Base-by-base conservation (phyloP, 768 basidiomycete species). In the Mycena rebaudengoi region DNA sequence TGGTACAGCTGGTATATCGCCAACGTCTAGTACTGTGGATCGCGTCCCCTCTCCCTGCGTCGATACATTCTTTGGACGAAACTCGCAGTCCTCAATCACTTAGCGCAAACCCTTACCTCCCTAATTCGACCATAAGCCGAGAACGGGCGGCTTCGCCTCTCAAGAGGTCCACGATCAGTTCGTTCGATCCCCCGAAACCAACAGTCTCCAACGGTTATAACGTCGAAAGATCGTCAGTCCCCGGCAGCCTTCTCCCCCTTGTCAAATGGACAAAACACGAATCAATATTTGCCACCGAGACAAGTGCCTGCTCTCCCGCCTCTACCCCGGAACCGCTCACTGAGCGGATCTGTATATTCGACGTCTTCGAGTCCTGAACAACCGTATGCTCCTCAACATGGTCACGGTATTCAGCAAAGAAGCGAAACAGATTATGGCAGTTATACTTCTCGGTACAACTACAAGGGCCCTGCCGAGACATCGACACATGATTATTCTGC, bases 61-160 rank as follows among this genome's bases (percentile, higher is more conserved):
- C 67, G 5, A 68, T 72, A 57, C 67, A 76, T 25, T 62, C 68
- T 10, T 62, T 71, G 25, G 79, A 81, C n/a, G 44, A 62, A 60
- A 48, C 62, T 25, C 59, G 37, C n/a, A 64, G 62, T 53, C 66
- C 66, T 6, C 54, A 62, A 10, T 54, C 64, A 23, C 40, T 60
- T 8, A 60, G 37, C n/a, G 40, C 62, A 29, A 64, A 68, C 64
- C 75, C 79, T n/a, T 82, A 83, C 57, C 69, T 75, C 13, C 80
- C 79, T 4, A 72, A 69, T 66, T 49, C 65, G 8, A 72, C 72
- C 23, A 66, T 69, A 45, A 75, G 72, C 56, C 73, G 71, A 33
- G 74, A 76, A 43, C 62, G 76, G 51, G 74, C 74, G 0, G 69
- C 75, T 51, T 80, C 80, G 29, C 79, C 80, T 6, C 67, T 68